phyloP scores from a whole-genome alignment of 2,329 filamentous ascomycete species.

The Daldinia eschscholtzii region DNA sequence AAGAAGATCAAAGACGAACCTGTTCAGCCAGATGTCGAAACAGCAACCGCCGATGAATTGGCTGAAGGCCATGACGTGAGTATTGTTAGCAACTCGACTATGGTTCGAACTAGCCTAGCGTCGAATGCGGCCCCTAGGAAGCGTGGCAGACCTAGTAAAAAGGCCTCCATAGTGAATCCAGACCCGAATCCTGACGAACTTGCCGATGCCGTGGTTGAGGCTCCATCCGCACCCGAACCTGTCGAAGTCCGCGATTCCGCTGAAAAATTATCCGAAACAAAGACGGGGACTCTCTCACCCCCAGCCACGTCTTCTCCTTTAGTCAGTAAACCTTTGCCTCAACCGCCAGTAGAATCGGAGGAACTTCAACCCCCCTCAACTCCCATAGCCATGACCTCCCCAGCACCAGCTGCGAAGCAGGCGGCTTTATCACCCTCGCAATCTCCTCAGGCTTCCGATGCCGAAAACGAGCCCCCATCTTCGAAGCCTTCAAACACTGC shows the following conservation, averaged over 20 bases:
- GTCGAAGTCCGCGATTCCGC: slow-evolving; percentile 45
- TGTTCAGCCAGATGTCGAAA: slow-evolving; percentile 45
- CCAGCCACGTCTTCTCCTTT: slow-evolving; percentile 33
- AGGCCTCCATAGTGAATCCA: slow-evolving; percentile 50
- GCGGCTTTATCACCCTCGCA: slow-evolving; percentile 71
- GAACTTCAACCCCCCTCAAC: slow-evolving; percentile 56
- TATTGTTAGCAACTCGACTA: slow-evolving; percentile 58
- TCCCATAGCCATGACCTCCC: slow-evolving; percentile 58
- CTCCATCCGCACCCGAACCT: slow-evolving; percentile 38
- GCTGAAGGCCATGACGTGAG: slow-evolving; percentile 57
- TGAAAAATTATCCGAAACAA: slow-evolving; percentile 10
- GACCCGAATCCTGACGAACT: slow-evolving; percentile 48
- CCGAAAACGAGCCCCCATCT: slow-evolving; percentile 82
- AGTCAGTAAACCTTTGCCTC: slow-evolving; percentile 50
- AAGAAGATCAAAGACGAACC: slow-evolving; percentile 58
- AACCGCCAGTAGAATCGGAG: slow-evolving; percentile 46
- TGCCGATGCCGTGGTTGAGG: slow-evolving; percentile 41
- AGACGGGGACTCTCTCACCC: slow-evolving; percentile 44
- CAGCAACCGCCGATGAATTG: slow-evolving; percentile 49
- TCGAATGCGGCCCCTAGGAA: slow-evolving; percentile 50
- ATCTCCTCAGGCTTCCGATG: slow-evolving; percentile 82
- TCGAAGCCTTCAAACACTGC: slow-evolving; percentile 67
- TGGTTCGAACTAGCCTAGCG: slow-evolving; percentile 54
- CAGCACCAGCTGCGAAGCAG: slow-evolving; percentile 65
- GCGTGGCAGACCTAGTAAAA: slow-evolving; percentile 53